Conservation (phyloP, 805 yeast genomes). For the Pichia eremophila region DNA sequence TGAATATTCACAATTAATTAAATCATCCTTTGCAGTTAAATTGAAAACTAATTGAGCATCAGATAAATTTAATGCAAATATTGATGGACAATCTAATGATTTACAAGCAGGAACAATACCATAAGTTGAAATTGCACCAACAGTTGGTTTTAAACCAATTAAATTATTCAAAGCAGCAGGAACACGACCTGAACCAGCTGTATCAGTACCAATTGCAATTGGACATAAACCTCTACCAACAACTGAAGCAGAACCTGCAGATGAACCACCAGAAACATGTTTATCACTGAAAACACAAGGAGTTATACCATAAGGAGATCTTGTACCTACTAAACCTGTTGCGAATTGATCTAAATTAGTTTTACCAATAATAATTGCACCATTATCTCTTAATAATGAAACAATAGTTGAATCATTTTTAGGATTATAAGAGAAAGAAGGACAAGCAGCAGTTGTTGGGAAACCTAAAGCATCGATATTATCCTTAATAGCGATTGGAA, state of each 20-base stretch:
- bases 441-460: conserved; percentile 93
- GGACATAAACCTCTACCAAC: conserved; percentile 90
- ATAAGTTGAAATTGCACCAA: conserved; percentile 72
- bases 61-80: conserved; percentile 63
- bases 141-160: conserved; percentile 87
- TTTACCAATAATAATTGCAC: conserved; percentile 89
- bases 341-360: conserved; percentile 97
- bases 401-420: conserved; percentile 69
- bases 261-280: conserved; percentile 91
- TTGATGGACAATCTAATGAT: conserved; percentile 85
- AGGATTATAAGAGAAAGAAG: conserved; percentile 67
- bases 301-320: conserved; percentile 92
- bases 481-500: conserved; percentile 91
- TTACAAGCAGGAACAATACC: conserved; percentile 99
- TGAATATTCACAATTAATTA: conserved; percentile 65
- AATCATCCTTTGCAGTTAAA: conserved; percentile 64
- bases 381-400: conserved; percentile 63
- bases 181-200: conserved; percentile 97
- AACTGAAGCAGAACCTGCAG: conserved; percentile 90
- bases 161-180: conserved; percentile 93
- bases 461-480: conserved; percentile 82
- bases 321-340: conserved; percentile 90
- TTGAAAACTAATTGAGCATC: conserved; percentile 79
- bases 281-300: conserved; percentile 65
- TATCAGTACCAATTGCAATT: conserved; percentile 85